Conservation (phyloP, 257 asterid genomes). For the Marsdenia floribunda region DNA sequence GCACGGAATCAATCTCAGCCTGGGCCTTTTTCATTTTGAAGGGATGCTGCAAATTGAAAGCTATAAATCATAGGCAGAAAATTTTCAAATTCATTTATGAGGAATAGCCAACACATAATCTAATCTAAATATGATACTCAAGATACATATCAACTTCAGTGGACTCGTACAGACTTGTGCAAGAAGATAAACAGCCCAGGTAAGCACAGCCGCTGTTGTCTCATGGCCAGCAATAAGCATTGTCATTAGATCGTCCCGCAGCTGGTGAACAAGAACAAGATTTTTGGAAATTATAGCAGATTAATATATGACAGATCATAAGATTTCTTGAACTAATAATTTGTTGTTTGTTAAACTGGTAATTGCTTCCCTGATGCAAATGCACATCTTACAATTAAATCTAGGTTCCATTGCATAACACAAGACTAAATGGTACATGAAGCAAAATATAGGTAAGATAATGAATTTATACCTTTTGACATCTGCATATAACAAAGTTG, state of each 20-base stretch:
- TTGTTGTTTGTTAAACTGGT: not conserved
- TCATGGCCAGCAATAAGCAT: conserved; percentile 99
- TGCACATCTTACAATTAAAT: not conserved
- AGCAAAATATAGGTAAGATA: not conserved
- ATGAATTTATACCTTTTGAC: not conserved
- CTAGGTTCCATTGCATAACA: not conserved
- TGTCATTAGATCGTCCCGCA: conserved; percentile 95
- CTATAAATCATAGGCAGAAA: conserved; percentile 13
- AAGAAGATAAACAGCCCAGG: conserved; percentile 91
- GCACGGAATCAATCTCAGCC: conserved; percentile 77
- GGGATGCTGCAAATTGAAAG: conserved; percentile 59
- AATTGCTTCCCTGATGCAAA: not conserved
- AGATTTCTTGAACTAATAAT: not conserved
- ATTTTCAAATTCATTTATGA: conserved; percentile 8
- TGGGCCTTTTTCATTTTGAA: conserved; percentile 91
- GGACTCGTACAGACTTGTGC: conserved; percentile 60
- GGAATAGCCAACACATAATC: not conserved
- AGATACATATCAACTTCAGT: conserved; percentile 2
- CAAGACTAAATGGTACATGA: not conserved
- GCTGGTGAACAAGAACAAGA: conserved; percentile 37
- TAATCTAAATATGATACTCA: not conserved
- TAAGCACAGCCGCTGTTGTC: conserved; percentile 97
- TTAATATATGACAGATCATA: not conserved
- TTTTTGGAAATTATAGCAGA: not conserved
- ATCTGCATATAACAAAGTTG: not conserved